Evolutionary conservation across 2,329 filamentous ascomycete species (phyloP).

Genomic region (Botrytis sinoallii): DNA sequence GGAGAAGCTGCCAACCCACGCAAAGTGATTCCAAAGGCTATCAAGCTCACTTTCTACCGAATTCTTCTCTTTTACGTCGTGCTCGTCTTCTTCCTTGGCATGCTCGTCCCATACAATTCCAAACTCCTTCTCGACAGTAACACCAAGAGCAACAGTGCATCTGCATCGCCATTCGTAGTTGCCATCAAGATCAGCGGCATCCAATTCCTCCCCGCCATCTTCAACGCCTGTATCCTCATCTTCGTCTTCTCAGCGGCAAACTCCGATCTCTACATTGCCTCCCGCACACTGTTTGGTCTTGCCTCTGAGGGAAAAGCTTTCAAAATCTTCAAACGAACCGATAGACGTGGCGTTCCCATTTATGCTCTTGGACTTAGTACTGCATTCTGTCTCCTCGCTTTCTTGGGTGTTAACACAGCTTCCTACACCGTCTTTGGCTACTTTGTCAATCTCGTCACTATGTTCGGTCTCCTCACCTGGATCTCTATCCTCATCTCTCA

Average conservation of each 20-base stretch:
- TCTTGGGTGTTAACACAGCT: slow-evolving; percentile 57
- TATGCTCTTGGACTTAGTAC: slow-evolving; percentile 45
- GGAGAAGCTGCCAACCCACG: slow-evolving; percentile 63
- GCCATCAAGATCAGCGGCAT: slow-evolving; percentile 67
- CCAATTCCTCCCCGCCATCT: slow-evolving; percentile 59
- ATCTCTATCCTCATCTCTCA: slow-evolving; percentile 57
- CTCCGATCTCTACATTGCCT: slow-evolving; percentile 61
- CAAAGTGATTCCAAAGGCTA: slow-evolving; percentile 63
- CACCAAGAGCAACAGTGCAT: slow-evolving; percentile 38
- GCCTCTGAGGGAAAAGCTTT: slow-evolving; percentile 66
- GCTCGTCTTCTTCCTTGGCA: slow-evolving; percentile 57
- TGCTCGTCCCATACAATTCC: slow-evolving; percentile 64
- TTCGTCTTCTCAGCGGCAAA: slow-evolving; percentile 63
- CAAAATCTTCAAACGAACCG: slow-evolving; percentile 52
- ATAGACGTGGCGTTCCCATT: slow-evolving; percentile 53
- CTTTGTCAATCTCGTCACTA: slow-evolving; percentile 64
- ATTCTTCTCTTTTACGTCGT: slow-evolving; percentile 62
- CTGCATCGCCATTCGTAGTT: slow-evolving; percentile 50
- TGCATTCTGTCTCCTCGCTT: slow-evolving; percentile 63
- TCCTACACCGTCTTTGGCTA: slow-evolving; percentile 65
- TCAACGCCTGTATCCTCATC: slow-evolving; percentile 68
- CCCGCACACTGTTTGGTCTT: slow-evolving; percentile 67
- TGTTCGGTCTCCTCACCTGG: slow-evolving; percentile 38
- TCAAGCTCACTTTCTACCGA: slow-evolving; percentile 58
- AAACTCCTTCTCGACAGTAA: slow-evolving; percentile 50